These are phyloP conservation scores for Sphagnum magellanicum DNA, from an alignment of 228 moss, liverwort and hornwort species.

Conservation along the genomic window DNA sequence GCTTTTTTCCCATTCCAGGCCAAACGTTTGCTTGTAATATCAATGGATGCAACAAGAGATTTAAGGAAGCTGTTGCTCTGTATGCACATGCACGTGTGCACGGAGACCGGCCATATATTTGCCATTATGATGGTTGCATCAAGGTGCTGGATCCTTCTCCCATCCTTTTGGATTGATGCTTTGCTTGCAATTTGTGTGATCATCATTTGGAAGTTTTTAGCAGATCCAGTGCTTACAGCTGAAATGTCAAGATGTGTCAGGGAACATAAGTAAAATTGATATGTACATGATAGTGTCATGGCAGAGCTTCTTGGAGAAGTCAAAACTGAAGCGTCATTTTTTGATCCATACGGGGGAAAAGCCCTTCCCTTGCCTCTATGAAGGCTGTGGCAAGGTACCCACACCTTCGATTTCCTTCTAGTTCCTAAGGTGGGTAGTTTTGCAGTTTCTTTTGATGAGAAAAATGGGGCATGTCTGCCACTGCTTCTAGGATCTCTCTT, in stretches of 20 bases:
- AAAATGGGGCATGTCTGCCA: too few relatives aligned
- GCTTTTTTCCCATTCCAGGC: constrained; percentile 26
- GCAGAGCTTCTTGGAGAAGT: constrained; percentile 96
- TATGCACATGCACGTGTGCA: constrained; percentile 91
- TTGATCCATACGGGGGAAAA: constrained; percentile 99
- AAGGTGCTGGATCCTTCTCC: constrained; percentile 38
- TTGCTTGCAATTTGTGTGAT: too few relatives aligned
- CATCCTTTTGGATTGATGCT: too few relatives aligned
- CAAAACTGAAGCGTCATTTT: constrained; percentile 93
- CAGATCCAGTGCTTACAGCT: too few relatives aligned
- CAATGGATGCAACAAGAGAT: constrained; percentile 95
- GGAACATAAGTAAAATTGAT: too few relatives aligned
- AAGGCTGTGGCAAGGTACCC: constrained; percentile 95
- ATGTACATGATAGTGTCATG: not conserved
- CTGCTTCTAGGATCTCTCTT: too few relatives aligned
- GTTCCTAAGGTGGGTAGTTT: too few relatives aligned
- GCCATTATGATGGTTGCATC: constrained; percentile 92
- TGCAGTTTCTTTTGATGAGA: too few relatives aligned
- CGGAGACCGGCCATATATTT: constrained; percentile 89
- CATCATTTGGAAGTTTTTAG: too few relatives aligned
- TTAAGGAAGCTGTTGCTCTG: constrained; percentile 68
- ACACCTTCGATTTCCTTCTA: not conserved
- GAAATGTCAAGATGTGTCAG: too few relatives aligned
- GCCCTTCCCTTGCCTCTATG: constrained; percentile 77
- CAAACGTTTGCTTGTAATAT: constrained; percentile 72